Evolutionary conservation across 2,329 filamentous ascomycete genomes (phyloP), one percentile per base, ranked within the genome.

Genomic region (Fusarium sp.): DNA sequence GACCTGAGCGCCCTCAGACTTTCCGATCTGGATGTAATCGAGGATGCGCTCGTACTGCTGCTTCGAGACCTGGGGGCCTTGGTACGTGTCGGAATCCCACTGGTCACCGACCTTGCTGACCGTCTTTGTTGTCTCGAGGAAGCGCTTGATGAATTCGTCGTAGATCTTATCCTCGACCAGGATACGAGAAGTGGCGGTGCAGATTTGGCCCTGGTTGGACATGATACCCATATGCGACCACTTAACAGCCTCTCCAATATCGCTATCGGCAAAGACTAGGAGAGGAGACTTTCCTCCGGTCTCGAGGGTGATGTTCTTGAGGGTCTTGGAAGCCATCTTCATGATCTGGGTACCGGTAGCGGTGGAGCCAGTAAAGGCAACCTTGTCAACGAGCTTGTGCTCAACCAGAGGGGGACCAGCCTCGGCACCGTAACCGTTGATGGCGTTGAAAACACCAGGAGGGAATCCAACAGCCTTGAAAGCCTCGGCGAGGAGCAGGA

Each of bases 81-180:
- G 76, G 58, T 76, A 77, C 4, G 75, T 90, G 20, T 76, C 72
- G 0, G 66, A 46, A 11, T 73, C 70, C 75, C 76, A 78, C 57
- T 77, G 77, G 64, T 75, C 69, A 2, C 77, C 77, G 27, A 77
- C 83, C 50, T 74, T 75, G 64, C 72, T 77, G n/a, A 67, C 85
- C 80, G 67, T 70, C 60, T 69, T 89, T 33, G 91, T 90, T 54
- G 91, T 88, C 81, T 87, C 85, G 85, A 91, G 92, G 86, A 95
- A 95, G 54, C 86, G 85, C 76, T 85, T 83, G 54, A 96, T 80
- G 80, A 96, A 96, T 82, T 92, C 90, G 82, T 95, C 92, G 83
- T 95, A 93, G 80, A 96, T 90, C 63, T 84, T 84, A 74, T 94
- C 91, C 78, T 96, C 91, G 36, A 95, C 92, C 81, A 93, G 93